A percentile compares a stretch with the other conserved stretches of the same genome.
phyloP scores from a whole-genome alignment of 352 stramenopile species.

The Albugo laibachii region DNA sequence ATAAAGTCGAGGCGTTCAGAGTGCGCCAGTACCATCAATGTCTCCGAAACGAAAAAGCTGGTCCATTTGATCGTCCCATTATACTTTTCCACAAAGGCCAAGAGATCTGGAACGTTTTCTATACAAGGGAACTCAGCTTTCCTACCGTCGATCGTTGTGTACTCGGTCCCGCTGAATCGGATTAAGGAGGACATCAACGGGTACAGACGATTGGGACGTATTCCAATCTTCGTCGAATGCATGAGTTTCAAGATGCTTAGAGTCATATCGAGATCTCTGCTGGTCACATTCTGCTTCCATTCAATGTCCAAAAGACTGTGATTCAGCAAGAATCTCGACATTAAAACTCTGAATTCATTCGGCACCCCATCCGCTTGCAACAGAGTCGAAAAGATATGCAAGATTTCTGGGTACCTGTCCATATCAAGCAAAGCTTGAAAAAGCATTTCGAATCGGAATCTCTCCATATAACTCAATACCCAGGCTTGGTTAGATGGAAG shows the following conservation, averaged over 20 bases:
- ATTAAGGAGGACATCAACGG: conserved; percentile 18
- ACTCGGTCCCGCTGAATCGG: conserved; percentile 23
- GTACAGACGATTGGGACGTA: conserved; percentile 24
- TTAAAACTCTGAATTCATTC: conserved; percentile 19
- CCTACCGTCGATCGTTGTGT: conserved; percentile 3
- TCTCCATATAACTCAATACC: conserved; percentile 20
- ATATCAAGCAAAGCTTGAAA: conserved; percentile 30
- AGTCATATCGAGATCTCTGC: conserved; percentile 19
- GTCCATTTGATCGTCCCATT: conserved; percentile 36
- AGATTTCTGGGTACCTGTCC: conserved; percentile 22
- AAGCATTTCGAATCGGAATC: conserved; percentile 50
- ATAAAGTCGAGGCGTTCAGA: conserved; percentile 28
- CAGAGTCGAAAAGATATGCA: conserved; percentile 29
- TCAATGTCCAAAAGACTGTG: neutral
- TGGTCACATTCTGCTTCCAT: neutral
- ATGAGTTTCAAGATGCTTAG: conserved; percentile 15
- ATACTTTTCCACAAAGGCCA: conserved; percentile 27
- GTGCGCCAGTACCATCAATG: conserved; percentile 29
- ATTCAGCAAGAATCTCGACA: conserved; percentile 41
- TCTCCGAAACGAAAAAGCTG: conserved; percentile 36
- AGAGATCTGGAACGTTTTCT: conserved; percentile 16
- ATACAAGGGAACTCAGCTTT: neutral
- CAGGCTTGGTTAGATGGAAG: conserved; percentile 11
- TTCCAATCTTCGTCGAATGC: conserved; percentile 27
- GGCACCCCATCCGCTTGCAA: conserved; percentile 19